phyloP scores from a whole-genome alignment of 2,329 filamentous ascomycete species.

The Penicillium sp. region DNA sequence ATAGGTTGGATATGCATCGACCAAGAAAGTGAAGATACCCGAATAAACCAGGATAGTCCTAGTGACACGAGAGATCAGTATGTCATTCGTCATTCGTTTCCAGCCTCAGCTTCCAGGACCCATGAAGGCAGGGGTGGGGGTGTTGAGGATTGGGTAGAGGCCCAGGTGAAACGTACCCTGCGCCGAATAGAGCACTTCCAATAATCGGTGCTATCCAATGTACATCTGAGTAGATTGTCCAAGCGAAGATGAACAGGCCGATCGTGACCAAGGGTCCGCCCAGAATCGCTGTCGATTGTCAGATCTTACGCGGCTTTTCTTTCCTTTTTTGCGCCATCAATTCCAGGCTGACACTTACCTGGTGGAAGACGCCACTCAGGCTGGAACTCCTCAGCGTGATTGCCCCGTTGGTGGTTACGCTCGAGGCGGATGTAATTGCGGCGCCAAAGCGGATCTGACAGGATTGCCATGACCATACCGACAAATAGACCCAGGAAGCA shows the following conservation, averaged over 20 bases:
- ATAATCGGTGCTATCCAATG: conserved; percentile 79
- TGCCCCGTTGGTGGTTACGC: conserved; percentile 39
- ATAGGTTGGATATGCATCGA: conserved; percentile 59
- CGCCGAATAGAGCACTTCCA: conserved; percentile 71
- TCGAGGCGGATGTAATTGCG: conserved; percentile 49
- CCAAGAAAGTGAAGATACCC: conserved; percentile 86
- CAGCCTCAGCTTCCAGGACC: conserved; percentile 2
- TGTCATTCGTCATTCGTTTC: conserved; percentile 8
- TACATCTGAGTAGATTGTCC: conserved; percentile 74
- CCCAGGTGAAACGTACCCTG: conserved; percentile 61
- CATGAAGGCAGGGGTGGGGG: background rate
- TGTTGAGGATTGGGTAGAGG: too few relatives aligned
- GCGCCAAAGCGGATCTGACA: conserved; percentile 53
- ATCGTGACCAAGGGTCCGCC: conserved; percentile 79
- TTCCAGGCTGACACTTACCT: conserved; percentile 42
- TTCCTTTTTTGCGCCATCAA: background rate
- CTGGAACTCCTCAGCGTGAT: conserved; percentile 61
- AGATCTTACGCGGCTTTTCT: conserved; percentile 5
- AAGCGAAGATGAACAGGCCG: conserved; percentile 86
- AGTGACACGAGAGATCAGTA: conserved; percentile 28
- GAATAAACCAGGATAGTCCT: conserved; percentile 79
- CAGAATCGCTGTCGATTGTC: conserved; percentile 55
- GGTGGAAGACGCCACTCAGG: conserved; percentile 86
- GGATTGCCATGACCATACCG: conserved; percentile 51
- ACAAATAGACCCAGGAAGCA: conserved; percentile 67